phyloP scores from a whole-genome alignment of 2,329 filamentous ascomycete genomes.

The Cephalotrichum gorgonifer region DNA sequence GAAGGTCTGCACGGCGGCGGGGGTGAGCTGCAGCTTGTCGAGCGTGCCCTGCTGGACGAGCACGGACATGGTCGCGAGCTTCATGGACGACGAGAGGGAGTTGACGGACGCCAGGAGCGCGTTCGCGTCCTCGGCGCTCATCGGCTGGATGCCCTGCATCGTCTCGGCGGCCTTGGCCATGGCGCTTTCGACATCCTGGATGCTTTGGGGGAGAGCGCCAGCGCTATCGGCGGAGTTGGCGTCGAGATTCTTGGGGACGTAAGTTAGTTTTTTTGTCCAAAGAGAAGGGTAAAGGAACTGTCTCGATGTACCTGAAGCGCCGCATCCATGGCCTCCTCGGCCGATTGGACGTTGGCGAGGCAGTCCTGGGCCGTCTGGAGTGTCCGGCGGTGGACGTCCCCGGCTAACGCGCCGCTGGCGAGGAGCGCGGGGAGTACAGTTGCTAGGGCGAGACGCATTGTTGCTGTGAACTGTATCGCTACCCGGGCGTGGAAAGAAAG shows the following conservation, averaged over 20 bases:
- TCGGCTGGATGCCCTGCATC: constrained; percentile 1
- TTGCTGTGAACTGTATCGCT: neutral
- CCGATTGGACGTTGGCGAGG: neutral
- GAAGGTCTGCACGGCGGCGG: neutral
- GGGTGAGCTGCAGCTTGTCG: neutral
- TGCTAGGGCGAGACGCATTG: constrained; percentile 1
- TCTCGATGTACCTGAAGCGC: neutral
- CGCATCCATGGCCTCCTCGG: neutral
- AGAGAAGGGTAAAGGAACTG: neutral
- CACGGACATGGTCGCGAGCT: constrained; percentile 2
- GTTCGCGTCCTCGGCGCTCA: neutral
- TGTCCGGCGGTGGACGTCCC: neutral
- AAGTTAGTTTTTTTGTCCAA: neutral
- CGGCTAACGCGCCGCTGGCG: neutral
- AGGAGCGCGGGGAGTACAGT: neutral
- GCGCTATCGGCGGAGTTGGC: neutral
- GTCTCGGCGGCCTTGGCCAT: neutral
- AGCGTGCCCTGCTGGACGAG: constrained; percentile 2
- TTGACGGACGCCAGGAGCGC: neutral
- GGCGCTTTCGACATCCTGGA: neutral
- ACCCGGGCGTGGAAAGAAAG: neutral
- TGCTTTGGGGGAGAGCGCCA: neutral
- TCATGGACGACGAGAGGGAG: neutral
- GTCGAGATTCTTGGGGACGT: neutral
- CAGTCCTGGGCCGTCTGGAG: constrained; percentile 1